Base-by-base conservation (phyloP, 495 filamentous ascomycete genomes). In the Massariosphaeria phaeospora region DNA sequence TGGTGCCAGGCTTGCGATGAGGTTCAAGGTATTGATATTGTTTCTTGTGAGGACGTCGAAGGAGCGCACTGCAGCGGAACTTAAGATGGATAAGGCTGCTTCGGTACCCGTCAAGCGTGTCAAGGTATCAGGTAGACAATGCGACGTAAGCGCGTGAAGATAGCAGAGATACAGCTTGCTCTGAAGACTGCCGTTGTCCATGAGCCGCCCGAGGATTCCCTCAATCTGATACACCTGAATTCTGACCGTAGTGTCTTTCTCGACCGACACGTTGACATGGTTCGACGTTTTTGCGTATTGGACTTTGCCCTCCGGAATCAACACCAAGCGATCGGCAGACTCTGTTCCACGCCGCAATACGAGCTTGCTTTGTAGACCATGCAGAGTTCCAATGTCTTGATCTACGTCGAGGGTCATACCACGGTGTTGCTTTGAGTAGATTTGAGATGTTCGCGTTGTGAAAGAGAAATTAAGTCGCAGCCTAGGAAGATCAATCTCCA, bases 1-100 rank as follows among this genome's bases (percentile, higher is more conserved):
- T 2, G 84, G 83, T 0, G 78, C 77, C 0, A 86, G 61, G 0
- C 34, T n/a, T 0, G 78, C 76, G 31, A 88, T 78, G 0, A 60
- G 20, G 11, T 39, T 25, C 0, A 21, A 3, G 0, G 84, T 65
- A 9, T 4, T 24, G 5, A 52, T 20, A 17, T 57, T 43, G 2
- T 24, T 25, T 25, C 29, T 1, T 24, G 45, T 34, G 9, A 56
- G 25, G 12, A 46, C n/a, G n/a, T 51, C 52, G 27, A 56, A 61
- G 2, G 58, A 61, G n/a, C 27, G 21, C 6, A 52, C 30, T 20
- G 52, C 44, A 1, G 34, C 58, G 21, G 43, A 50, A 4, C 23
- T 18, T 6, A 61, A 18, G n/a, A 54, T 38, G 11, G 40, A n/a
- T 1, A 61, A 25, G 0, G 45, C 44, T 2, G 26, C 15, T 26